Percentiles rank a stretch among this genome's conserved stretches.
Conservation (phyloP, 345 rosid species). For the Rhizophora apiculata region DNA sequence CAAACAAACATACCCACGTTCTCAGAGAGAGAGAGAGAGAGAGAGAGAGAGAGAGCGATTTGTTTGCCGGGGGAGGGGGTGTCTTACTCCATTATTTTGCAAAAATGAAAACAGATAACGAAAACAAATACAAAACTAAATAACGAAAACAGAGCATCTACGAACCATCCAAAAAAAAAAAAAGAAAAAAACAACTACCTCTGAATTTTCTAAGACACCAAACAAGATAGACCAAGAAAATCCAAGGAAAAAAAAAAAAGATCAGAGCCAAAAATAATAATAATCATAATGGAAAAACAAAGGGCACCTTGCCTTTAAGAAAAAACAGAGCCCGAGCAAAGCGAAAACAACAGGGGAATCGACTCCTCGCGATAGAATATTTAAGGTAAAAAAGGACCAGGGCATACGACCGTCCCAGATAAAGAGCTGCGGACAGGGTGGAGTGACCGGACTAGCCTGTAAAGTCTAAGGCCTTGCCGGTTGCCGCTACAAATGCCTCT, state of each 20-base stretch:
- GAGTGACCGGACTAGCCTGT: constrained; percentile 43
- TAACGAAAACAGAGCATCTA: background rate
- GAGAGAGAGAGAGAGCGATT: no score
- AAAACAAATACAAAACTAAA: background rate
- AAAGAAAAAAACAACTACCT: background rate
- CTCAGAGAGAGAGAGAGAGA: no score
- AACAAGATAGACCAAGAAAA: background rate
- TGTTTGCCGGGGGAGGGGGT: no score
- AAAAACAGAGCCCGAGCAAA: constrained; percentile 15
- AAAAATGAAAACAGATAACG: no score
- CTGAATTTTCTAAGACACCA: constrained; percentile 1
- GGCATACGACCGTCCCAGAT: constrained; percentile 15
- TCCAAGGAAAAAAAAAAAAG: background rate
- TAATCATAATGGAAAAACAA: constrained; percentile 2
- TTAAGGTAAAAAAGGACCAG: background rate
- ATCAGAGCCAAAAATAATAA: background rate
- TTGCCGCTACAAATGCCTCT: constrained; percentile 10
- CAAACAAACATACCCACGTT: background rate
- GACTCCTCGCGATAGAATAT: background rate
- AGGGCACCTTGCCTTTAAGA: constrained; percentile 31
- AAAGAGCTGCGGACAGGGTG: constrained; percentile 7
- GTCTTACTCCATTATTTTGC: background rate
- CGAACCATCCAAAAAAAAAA: background rate
- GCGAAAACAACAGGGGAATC: constrained; percentile 1
- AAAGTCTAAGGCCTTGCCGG: constrained; percentile 7